Conservation (phyloP, 2,329 filamentous ascomycete genomes). For the Fusarium goolgardi region DNA sequence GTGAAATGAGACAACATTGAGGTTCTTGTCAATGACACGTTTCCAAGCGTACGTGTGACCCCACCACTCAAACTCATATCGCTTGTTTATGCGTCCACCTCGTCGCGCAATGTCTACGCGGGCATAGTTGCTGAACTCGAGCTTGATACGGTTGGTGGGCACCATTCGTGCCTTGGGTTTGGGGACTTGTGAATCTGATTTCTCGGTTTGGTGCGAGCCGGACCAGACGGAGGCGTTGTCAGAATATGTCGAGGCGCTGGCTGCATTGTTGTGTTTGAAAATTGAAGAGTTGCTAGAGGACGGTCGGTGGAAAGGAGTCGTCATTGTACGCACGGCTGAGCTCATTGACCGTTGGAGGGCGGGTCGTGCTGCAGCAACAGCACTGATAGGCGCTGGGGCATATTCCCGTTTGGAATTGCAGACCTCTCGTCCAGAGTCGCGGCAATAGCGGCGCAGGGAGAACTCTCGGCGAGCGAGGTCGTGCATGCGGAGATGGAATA, state of each 20-base stretch:
- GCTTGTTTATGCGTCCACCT: conserved; percentile 72
- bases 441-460: conserved; percentile 89
- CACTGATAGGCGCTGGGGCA: conserved; percentile 40
- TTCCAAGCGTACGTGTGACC: conserved; percentile 87
- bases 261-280: conserved; percentile 35
- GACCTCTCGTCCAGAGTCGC: conserved; percentile 92
- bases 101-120: conserved; percentile 84
- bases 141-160: conserved; percentile 82
- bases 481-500: conserved; percentile 96
- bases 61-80: conserved; percentile 96
- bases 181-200: conserved; percentile 40
- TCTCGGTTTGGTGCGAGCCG: conserved; percentile 38
- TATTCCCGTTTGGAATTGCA: conserved; percentile 84
- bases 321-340: conserved; percentile 61
- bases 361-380: conserved; percentile 54
- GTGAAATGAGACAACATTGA: conserved; percentile 79
- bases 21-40: conserved; percentile 77
- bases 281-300: conserved; percentile 40
- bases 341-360: conserved; percentile 59
- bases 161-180: conserved; percentile 54
- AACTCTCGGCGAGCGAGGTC: conserved; percentile 88
- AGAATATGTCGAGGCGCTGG: conserved; percentile 29
- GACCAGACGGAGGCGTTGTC: conserved; percentile 46
- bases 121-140: conserved; percentile 98
- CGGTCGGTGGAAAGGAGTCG: conserved; percentile 50